phyloP scores from a whole-genome alignment of 2,329 filamentous ascomycete genomes.

The Botrytis byssoidea region DNA sequence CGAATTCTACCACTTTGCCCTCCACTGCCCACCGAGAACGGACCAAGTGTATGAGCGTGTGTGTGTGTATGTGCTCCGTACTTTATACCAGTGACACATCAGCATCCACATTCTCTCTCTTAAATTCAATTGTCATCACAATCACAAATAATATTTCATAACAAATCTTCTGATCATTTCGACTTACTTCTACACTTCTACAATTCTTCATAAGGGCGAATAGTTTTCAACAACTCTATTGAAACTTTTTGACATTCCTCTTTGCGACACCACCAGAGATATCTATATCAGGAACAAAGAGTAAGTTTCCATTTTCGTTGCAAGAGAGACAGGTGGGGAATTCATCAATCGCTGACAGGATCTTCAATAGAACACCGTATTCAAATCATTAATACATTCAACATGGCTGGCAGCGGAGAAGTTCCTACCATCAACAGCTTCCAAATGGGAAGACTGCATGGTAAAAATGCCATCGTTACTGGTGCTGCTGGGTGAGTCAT shows the following conservation, averaged over 20 bases:
- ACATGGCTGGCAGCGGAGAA: constrained; percentile 24
- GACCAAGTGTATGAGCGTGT: neutral
- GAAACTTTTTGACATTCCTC: neutral
- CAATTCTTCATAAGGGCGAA: neutral
- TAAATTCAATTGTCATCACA: neutral
- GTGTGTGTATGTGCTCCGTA: neutral
- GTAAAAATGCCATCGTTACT: constrained; percentile 55
- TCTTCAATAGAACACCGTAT: neutral
- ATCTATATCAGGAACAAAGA: constrained; percentile 4
- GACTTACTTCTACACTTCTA: neutral
- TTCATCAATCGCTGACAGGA: neutral
- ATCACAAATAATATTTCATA: constrained; percentile 5
- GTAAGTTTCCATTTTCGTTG: neutral
- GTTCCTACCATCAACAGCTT: constrained; percentile 40
- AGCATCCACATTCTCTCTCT: constrained; percentile 15
- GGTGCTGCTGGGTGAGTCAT: constrained; percentile 64
- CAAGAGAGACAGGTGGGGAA: neutral
- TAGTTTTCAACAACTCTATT: neutral
- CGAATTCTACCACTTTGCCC: neutral
- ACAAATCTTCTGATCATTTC: neutral
- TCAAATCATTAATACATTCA: constrained; percentile 2
- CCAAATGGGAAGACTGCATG: constrained; percentile 39
- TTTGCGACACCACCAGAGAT: neutral
- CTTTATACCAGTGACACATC: constrained; percentile 8
- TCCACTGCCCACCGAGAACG: constrained; percentile 13